These are phyloP conservation scores for Aspergillus sparsus DNA, from an alignment of 495 filamentous ascomycete species.

Conservation along the genomic window DNA sequence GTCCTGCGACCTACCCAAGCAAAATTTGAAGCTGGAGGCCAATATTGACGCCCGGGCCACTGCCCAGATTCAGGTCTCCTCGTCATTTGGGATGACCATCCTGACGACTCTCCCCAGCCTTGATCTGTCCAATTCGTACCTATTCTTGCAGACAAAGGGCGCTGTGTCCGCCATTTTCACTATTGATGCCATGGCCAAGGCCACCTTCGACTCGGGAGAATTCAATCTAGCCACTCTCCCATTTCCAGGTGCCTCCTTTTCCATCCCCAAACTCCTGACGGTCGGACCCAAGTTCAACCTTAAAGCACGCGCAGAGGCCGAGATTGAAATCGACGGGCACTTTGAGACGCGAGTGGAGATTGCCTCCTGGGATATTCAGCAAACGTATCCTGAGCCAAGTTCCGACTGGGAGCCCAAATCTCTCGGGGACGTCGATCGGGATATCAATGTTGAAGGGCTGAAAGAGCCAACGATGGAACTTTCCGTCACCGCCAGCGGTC, in stretches of 20 bases:
- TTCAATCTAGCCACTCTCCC: slow-evolving; percentile 5
- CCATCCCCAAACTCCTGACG: slow-evolving; percentile 36
- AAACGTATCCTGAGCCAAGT: slow-evolving; percentile 21
- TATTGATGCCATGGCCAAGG: slow-evolving; percentile 3
- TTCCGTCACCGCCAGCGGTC: slow-evolving; percentile 16
- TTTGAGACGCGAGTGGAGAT: slow-evolving; percentile 20
- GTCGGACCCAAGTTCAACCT: slow-evolving; percentile 38
- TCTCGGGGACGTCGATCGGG: slow-evolving; percentile 19
- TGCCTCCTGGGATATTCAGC: slow-evolving; percentile 25
- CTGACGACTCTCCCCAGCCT: slow-evolving; percentile 6
- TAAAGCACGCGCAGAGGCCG: slow-evolving; percentile 23
- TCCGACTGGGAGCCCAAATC: slow-evolving; percentile 10
- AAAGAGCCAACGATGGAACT: slow-evolving; percentile 17
- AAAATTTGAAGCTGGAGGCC: slow-evolving; percentile 4
- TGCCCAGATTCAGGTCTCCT: slow-evolving; percentile 11
- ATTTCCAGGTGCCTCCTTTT: slow-evolving; percentile 29
- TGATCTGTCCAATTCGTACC: slow-evolving; percentile 10
- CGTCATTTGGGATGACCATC: slow-evolving; percentile 3
- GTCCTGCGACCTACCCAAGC: too few relatives aligned
- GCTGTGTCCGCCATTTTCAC: slow-evolving; percentile 5
- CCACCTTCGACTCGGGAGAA: slow-evolving; percentile 3
- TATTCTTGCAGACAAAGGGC: slow-evolving; percentile 13
- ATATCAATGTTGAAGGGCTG: slow-evolving; percentile 6
- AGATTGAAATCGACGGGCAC: slow-evolving; percentile 18
- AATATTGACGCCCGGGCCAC: slow-evolving; percentile 7